phyloP scores from a whole-genome alignment of 2,329 filamentous ascomycete genomes.

The Simplicillium sp. region DNA sequence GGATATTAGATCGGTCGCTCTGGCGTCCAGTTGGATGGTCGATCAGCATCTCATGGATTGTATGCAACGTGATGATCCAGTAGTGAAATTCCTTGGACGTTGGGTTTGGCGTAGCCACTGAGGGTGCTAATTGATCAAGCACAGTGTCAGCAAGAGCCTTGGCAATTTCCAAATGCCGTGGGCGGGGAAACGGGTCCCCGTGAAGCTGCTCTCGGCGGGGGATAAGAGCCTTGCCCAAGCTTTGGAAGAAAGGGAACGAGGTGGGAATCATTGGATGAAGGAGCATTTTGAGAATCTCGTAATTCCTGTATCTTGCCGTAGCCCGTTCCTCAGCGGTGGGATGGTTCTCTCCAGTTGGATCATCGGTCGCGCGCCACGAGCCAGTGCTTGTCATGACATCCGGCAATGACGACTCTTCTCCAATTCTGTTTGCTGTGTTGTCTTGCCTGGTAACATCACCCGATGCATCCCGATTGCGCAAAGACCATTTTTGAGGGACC shows the following conservation, averaged over 20 bases:
- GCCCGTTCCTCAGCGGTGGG: slow-evolving; percentile 33
- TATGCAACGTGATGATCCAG: slow-evolving; percentile 72
- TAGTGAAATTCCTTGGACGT: slow-evolving; percentile 64
- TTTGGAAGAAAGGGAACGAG: slow-evolving; percentile 79
- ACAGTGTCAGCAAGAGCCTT: slow-evolving; percentile 63
- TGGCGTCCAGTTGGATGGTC: slow-evolving; percentile 47
- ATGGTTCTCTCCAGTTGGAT: slow-evolving; percentile 19
- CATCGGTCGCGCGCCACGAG: slow-evolving; percentile 15
- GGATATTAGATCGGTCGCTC: slow-evolving; percentile 37
- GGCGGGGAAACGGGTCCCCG: slow-evolving; percentile 50
- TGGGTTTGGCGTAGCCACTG: slow-evolving; percentile 31
- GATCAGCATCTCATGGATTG: slow-evolving; percentile 68
- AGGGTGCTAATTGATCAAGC: slow-evolving; percentile 52
- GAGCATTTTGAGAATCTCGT: slow-evolving; percentile 64
- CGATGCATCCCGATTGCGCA: slow-evolving; percentile 19
- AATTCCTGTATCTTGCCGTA: slow-evolving; percentile 56
- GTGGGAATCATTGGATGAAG: slow-evolving; percentile 70
- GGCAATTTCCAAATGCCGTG: slow-evolving; percentile 45
- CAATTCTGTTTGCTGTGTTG: slow-evolving; percentile 13
- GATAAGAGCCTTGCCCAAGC: slow-evolving; percentile 72
- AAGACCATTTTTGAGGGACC: slow-evolving; percentile 61
- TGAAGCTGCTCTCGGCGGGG: slow-evolving; percentile 51
- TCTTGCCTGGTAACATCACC: slow-evolving; percentile 11
- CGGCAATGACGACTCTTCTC: slow-evolving; percentile 20
- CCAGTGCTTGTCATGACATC: slow-evolving; percentile 19